Conservation (phyloP, 2,329 filamentous ascomycete genomes). For the Hymenoscyphus fructigenus region DNA sequence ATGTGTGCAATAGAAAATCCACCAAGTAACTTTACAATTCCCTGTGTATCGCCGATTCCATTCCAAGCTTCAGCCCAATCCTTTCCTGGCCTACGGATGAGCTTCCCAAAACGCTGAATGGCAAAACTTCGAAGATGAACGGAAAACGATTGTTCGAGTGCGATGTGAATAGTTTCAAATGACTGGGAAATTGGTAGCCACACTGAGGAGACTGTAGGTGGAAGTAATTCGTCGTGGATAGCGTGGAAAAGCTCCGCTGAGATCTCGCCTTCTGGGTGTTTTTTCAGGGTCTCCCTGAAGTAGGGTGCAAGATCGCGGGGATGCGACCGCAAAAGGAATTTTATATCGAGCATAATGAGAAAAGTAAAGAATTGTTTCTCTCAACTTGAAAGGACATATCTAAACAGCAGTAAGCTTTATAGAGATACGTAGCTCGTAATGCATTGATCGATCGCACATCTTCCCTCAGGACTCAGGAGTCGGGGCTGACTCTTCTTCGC, state of each 20-base stretch:
- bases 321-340: slow-evolving; percentile 1
- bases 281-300: not conserved
- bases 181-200: slow-evolving; percentile 5
- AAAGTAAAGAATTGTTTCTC: not conserved
- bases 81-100: not conserved
- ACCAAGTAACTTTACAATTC: not conserved
- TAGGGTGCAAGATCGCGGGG: not conserved
- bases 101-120: slow-evolving; percentile 7
- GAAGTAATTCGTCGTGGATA: not conserved
- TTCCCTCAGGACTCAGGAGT: not conserved
- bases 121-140: not conserved
- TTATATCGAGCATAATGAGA: slow-evolving; percentile 3
- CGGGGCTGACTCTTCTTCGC: not conserved
- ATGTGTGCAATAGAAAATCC: slow-evolving; percentile 5
- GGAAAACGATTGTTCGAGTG: slow-evolving; percentile 3
- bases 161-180: not conserved
- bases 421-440: not conserved
- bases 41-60: not conserved
- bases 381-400: not conserved
- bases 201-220: not conserved
- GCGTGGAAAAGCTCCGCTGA: not conserved
- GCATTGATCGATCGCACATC: not conserved
- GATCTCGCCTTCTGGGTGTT: not conserved
- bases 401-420: not conserved
- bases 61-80: not conserved